Conservation (phyloP, 257 asterid genomes). For the Solanum pennellii region DNA sequence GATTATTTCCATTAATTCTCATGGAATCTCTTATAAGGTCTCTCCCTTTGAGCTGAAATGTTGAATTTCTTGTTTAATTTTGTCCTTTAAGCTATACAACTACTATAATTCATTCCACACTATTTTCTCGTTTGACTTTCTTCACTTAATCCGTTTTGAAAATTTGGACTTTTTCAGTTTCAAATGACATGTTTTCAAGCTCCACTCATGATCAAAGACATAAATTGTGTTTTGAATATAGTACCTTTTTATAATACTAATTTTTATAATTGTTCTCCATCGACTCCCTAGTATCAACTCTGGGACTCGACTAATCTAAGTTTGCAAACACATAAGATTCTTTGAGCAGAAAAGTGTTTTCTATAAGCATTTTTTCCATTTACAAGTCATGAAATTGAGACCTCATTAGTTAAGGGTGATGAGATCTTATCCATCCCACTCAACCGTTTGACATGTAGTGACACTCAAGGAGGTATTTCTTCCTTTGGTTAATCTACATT, state of each 20-base stretch:
- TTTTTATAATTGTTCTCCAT: not conserved
- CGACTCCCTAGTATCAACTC: not conserved
- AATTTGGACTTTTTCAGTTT: not conserved
- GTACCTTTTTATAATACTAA: not conserved
- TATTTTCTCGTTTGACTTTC: not conserved
- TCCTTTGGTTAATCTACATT: conserved; percentile 20
- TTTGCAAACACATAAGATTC: not conserved
- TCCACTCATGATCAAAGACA: not conserved
- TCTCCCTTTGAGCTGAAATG: not conserved
- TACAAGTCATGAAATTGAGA: not conserved
- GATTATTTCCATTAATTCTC: not conserved
- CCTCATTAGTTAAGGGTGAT: not conserved
- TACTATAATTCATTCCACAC: not conserved
- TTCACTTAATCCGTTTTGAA: not conserved
- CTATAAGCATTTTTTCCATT: not conserved
- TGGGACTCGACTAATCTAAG: not conserved
- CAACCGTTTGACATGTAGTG: not conserved
- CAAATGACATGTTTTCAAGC: not conserved
- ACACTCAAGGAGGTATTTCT: conserved; percentile 6
- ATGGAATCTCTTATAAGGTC: not conserved
- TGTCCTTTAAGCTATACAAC: not conserved
- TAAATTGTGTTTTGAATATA: not conserved
- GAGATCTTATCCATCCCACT: not conserved
- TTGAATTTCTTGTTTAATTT: not conserved
- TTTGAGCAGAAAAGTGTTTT: not conserved